A percentile compares a stretch with the other conserved stretches of the same genome.
phyloP scores from a whole-genome alignment of 129 eudicot genomes.

The Arctium minus region DNA sequence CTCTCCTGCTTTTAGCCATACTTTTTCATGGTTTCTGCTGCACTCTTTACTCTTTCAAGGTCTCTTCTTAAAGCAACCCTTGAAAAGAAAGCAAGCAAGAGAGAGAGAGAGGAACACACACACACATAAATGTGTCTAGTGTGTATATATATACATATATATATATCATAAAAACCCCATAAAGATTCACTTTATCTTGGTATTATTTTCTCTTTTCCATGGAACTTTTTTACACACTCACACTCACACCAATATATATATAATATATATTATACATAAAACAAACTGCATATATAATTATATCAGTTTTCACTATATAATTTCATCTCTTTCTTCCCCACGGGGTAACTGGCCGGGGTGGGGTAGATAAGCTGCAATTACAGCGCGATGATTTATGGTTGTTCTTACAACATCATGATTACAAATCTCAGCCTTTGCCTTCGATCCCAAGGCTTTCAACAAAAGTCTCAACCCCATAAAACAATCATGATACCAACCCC shows the following conservation, averaged over 20 bases:
- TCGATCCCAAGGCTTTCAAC: conserved; percentile 67
- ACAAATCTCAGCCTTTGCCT: conserved; percentile 34
- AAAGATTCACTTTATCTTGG: conserved; percentile 13
- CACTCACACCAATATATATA: conserved; percentile 10
- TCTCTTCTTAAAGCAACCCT: conserved; percentile 54
- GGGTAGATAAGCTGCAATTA: conserved; percentile 42
- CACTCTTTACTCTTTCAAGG: conserved; percentile 50
- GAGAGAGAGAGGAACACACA: conserved; percentile 1
- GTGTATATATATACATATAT: background rate
- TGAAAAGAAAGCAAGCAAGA: conserved; percentile 33
- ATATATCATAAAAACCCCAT: background rate
- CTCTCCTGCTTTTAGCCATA: conserved; percentile 38
- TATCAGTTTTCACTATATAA: background rate
- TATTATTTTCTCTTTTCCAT: conserved; percentile 23
- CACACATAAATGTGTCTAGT: background rate
- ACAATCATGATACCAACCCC: conserved; percentile 38
- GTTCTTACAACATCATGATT: conserved; percentile 38
- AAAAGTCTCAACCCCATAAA: conserved; percentile 35
- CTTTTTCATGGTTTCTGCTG: conserved; percentile 37
- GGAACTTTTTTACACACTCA: conserved; percentile 35
- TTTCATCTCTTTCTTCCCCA: background rate
- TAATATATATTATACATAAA: background rate
- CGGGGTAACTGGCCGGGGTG: too few species aligned
- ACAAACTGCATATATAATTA: background rate
- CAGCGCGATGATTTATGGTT: conserved; percentile 51